phyloP scores from a whole-genome alignment of 2,329 filamentous ascomycete species.

The Dactylellina leptospora region DNA sequence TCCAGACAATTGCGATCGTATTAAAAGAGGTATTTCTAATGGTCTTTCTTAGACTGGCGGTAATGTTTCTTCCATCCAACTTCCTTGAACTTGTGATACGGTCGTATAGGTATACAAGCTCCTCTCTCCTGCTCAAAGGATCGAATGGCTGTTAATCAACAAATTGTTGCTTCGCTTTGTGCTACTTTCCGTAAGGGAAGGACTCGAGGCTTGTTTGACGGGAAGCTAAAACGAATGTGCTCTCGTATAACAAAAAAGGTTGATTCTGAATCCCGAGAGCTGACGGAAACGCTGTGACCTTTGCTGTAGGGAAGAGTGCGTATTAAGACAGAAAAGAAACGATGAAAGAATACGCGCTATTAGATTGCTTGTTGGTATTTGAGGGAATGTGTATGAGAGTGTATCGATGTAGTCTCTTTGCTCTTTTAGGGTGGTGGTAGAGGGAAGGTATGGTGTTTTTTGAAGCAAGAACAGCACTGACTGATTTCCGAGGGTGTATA shows the following conservation, averaged over 20 bases:
- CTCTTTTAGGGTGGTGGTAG: conserved; percentile 13
- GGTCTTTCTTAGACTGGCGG: conserved; percentile 23
- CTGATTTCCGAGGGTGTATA: conserved; percentile 42
- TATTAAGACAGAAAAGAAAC: conserved; percentile 25
- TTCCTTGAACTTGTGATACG: conserved; percentile 49
- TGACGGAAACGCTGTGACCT: too few relatives aligned
- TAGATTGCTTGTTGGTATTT: conserved; percentile 19
- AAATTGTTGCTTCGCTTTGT: conserved; percentile 49
- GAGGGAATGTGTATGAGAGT: conserved; percentile 34
- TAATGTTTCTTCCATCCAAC: conserved; percentile 46
- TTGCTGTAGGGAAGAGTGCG: conserved; percentile 8
- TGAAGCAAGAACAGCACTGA: conserved; percentile 39
- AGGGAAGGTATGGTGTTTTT: conserved; percentile 34
- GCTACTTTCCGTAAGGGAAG: conserved; percentile 52
- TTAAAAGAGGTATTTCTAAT: conserved; percentile 51
- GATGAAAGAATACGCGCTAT: conserved; percentile 39
- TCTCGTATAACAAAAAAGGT: conserved; percentile 51
- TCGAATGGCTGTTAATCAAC: conserved; percentile 44
- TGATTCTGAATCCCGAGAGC: conserved; percentile 45
- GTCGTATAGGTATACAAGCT: conserved; percentile 49
- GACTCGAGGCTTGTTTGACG: conserved; percentile 15
- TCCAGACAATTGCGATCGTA: conserved; percentile 47
- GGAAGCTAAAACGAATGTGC: conserved; percentile 52
- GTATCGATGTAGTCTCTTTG: conserved; percentile 38
- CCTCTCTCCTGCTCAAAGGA: conserved; percentile 34